These are phyloP conservation scores for Saturnispora ahearnii DNA, from an alignment of 805 yeast species.

Conservation along the genomic window DNA sequence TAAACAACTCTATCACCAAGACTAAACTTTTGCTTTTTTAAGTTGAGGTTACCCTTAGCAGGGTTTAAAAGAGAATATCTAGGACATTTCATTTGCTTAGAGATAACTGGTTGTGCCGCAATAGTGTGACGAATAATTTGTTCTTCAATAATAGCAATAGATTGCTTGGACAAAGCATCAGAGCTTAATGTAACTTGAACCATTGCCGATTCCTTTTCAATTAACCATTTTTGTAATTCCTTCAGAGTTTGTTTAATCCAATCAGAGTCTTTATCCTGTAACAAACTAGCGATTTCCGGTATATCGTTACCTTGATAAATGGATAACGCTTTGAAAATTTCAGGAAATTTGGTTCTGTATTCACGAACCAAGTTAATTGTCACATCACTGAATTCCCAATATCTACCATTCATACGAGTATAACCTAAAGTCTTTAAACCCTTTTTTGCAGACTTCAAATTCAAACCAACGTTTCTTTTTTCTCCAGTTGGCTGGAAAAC, in stretches of 20 bases:
- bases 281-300: slow-evolving; percentile 32
- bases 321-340: slow-evolving; percentile 36
- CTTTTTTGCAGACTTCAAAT: slow-evolving; percentile 71
- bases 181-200: slow-evolving; percentile 65
- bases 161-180: slow-evolving; percentile 61
- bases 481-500: slow-evolving; percentile 45
- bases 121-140: slow-evolving; percentile 39
- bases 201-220: slow-evolving; percentile 38
- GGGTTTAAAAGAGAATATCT: slow-evolving; percentile 76
- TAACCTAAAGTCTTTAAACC: slow-evolving; percentile 83
- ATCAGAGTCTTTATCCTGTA: slow-evolving; percentile 30
- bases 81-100: slow-evolving; percentile 67
- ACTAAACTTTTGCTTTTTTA: slow-evolving; percentile 66
- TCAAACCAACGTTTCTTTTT: slow-evolving; percentile 67
- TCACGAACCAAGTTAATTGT: slow-evolving; percentile 59
- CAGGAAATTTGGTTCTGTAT: slow-evolving; percentile 55
- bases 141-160: slow-evolving; percentile 60
- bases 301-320: slow-evolving; percentile 22
- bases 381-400: slow-evolving; percentile 78
- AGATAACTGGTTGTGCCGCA: slow-evolving; percentile 36
- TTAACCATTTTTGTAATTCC: slow-evolving; percentile 35
- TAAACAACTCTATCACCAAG: slow-evolving; percentile 88
- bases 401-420: slow-evolving; percentile 52
- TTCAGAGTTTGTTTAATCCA: slow-evolving; percentile 36
- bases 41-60: slow-evolving; percentile 54